phyloP scores from a whole-genome alignment of 1,284 basidiomycete genomes.

The Singerocomus inundabilis region DNA sequence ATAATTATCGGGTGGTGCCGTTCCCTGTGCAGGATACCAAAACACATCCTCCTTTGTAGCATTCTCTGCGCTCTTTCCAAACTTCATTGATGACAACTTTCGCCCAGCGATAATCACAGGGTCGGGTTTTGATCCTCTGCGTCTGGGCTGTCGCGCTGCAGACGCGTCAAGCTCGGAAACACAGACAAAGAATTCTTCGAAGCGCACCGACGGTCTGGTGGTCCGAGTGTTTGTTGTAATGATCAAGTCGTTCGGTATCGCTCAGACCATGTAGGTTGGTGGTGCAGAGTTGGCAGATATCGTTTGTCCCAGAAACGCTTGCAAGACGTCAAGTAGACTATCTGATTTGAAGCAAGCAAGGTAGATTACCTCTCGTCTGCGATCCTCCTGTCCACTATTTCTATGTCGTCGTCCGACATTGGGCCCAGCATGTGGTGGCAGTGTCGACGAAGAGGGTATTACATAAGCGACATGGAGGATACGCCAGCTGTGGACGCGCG shows the following conservation, averaged over 20 bases:
- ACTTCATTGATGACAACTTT: conserved; percentile 6
- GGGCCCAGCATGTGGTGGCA: conserved; percentile 15
- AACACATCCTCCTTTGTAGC: conserved; percentile 47
- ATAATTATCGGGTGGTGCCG: conserved; percentile 62
- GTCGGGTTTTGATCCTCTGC: conserved; percentile 3
- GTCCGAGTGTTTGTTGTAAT: conserved; percentile 47
- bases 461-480: conserved; percentile 29
- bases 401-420: conserved; percentile 28
- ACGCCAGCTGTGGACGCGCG: conserved; percentile 53
- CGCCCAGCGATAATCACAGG: background rate
- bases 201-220: background rate
- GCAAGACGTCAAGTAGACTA: background rate
- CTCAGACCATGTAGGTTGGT: conserved; percentile 39
- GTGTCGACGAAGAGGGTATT: conserved; percentile 21
- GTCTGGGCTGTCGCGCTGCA: conserved; percentile 14
- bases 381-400: conserved; percentile 20
- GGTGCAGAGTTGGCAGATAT: conserved; percentile 52
- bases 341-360: too few relatives aligned
- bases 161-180: background rate
- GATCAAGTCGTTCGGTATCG: conserved; percentile 38
- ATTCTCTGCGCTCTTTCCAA: conserved; percentile 13
- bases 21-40: conserved; percentile 54
- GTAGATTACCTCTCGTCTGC: conserved; percentile 11
- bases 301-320: conserved; percentile 20
- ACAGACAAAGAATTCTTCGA: background rate